A percentile compares a stretch with the other conserved stretches of the same genome.
phyloP scores from a whole-genome alignment of 345 rosid species.

The Psidium guajava region DNA sequence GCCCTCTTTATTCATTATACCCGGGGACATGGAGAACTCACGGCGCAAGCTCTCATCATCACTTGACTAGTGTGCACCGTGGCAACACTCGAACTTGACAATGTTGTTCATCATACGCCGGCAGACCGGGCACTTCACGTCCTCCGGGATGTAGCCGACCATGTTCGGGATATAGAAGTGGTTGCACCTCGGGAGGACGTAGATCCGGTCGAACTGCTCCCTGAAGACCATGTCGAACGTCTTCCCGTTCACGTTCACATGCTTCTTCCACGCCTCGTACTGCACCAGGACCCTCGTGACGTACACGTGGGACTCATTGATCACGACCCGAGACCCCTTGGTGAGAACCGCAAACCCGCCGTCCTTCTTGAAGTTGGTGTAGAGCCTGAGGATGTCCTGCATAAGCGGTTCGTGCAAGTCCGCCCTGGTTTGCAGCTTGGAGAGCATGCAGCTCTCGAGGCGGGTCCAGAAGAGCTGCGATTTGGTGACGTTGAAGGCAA shows the following conservation, averaged over 20 bases:
- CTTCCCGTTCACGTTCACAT: background rate
- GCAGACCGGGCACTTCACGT: constrained; percentile 5
- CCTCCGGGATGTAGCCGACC: constrained; percentile 2
- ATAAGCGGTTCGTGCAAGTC: background rate
- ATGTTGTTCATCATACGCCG: constrained; percentile 3
- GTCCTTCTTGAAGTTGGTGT: constrained; percentile 5
- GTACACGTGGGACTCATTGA: background rate
- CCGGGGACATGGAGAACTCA: background rate
- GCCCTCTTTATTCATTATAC: background rate
- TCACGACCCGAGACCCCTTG: background rate
- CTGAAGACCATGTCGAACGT: background rate
- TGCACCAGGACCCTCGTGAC: background rate
- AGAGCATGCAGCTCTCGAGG: constrained; percentile 6
- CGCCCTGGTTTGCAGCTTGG: background rate
- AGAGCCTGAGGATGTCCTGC: constrained; percentile 6
- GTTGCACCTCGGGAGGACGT: background rate
- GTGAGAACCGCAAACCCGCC: background rate
- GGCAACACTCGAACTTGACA: constrained; percentile 7
- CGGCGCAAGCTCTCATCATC: background rate
- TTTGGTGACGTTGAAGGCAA: background rate
- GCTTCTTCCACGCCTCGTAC: constrained; percentile 2
- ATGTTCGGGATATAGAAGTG: constrained; percentile 4
- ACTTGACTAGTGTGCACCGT: background rate
- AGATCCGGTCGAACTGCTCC: background rate
- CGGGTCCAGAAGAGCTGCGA: background rate